Evolutionary conservation across 106 monocot genomes (phyloP), one percentile per base, ranked within the genome.

Genomic region (Acorus calamus): DNA sequence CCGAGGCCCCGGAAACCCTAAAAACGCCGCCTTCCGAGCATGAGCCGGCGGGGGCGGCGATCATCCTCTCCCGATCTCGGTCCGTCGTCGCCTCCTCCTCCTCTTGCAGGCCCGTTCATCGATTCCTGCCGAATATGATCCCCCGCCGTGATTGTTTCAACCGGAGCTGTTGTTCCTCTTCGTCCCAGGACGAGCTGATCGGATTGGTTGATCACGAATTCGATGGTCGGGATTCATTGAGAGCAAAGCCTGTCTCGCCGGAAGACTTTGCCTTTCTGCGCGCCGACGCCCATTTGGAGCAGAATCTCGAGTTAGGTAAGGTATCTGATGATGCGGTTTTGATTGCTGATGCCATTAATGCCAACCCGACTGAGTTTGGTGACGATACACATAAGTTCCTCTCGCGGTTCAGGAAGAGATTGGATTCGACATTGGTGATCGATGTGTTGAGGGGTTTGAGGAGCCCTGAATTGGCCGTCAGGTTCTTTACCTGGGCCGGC

Each of bases 401-500:
- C 11, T 58, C 91, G 54, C 87, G 71, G 59, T 91, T 78, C 53
- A 73, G 96, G 55, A 79, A 56, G n/a, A 88, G 79, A 41, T 45
- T 98, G 62, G 67, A 78, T 8, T 78, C 76, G 43, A 48, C 62
- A 3, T 42, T 98, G 50, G 88, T 92, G 56, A 59, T 83, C 13
- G 84, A 81, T 12, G 96, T 92, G 13, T 57, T 98, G 45, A 78
- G 52, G 14, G 71, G 78, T 8, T 53, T 87, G 8, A 70, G 77
- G 41, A 58, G 58, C 43, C 81, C 83, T 2, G 74, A 84, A 62
- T 66, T 81, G 60, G 80, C 74, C 41, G 72, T 83, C 28, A 83
- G 63, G 61, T 98, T 98, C 77, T 98, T 98, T 75, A 76, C 77
- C 44, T 98, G 91, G 96, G 82, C 96, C 28, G 86, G 83, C 43